Evolutionary conservation across 2,329 filamentous ascomycete genomes (phyloP), one percentile per base, ranked within the genome.

Genomic region (Colletotrichum scovillei): DNA sequence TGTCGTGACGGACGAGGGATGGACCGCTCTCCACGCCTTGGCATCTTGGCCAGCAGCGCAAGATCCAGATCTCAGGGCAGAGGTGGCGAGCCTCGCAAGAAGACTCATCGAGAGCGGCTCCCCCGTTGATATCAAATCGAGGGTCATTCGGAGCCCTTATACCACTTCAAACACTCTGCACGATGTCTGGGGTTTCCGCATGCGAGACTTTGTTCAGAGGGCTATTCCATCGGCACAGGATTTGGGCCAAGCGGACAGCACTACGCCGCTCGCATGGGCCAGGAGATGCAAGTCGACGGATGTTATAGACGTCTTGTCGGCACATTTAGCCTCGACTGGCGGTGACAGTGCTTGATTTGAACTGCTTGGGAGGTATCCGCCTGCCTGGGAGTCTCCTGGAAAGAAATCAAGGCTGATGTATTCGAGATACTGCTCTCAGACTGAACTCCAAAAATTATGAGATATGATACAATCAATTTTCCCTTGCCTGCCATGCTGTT

Each of bases 1-100:
- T 1, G 38, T 66, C 3, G 26, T 63, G 6, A 79, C 78, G 2
- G 68, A 70, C 42, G 79, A 79, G 65, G 78, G 78, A 5, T 78
- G 78, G 77, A 79, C 76, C 12, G 63, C 75, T 16, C 63, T 81
- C 46, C 77, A 81, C 58, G 74, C 65, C 42, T 59, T 79, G 16
- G 74, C 75, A 12, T 56, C 63, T 35, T 65, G 52, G 49, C 52
- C 52, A 9, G 55, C 26, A 19, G 55, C 16, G 16, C 55, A n/a
- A 30, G 26, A 58, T 30, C 24, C 28, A 12, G 28, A 22, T 19
- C 12, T 32, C 55, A 35, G 55, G 55, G 16, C 55, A 4, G 55
- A 22, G 55, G 55, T 58, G 16, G 26, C 16, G 28, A n/a, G 22
- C 7, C 55, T 58, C 7, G 28, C 55, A 9, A 35, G 11, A n/a